Evolutionary conservation across 2,329 filamentous ascomycete genomes (phyloP), one percentile per base, ranked within the genome.

Genomic region (Apiospora kogelbergensis): DNA sequence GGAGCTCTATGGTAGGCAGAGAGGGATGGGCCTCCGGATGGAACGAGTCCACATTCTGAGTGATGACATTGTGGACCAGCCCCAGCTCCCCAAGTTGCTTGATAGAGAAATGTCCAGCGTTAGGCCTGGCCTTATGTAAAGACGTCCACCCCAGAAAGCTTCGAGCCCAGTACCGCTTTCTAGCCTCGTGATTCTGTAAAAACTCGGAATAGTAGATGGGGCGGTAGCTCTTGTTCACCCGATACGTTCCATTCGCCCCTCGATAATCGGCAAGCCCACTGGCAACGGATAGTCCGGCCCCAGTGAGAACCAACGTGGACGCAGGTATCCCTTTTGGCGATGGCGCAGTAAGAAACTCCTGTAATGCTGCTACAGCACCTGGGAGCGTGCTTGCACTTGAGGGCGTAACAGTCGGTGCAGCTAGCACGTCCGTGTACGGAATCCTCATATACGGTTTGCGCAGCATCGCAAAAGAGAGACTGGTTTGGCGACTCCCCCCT

Each of bases 1-100:
- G 96, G 65, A 99, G 86, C 80, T 98, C 95, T 63, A 97, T 83
- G 11, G 93, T 96, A 6, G 89, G 86, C 57, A 95, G 81, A 11
- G 84, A 78, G 0, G 94, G 93, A 79, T 98, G 95, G 0, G 94
- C 92, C 70, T 82, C 82, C 2, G 87, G 84, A 80, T 99, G 96
- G 78, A 99, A 97, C 2, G 94, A 97, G 81, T 99, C 96, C 66
- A 99, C 96, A 77, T 98, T 98, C 79, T 99, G 96, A 48, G 96
- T 98, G 73, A 99, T 90, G 70, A 98, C 93, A 67, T 84, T 89
- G 69, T 86, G 88, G 53, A 98, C 84, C 65, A 94, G 81, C 2
- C 94, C 95, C 73, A 96, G 82, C 5, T 86, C 80, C 2, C 89
- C 92, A 44, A 98, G 83, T 72, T 91, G 86, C 67, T 88, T 86